These are phyloP conservation scores for Rhodotorula sp. DNA, from an alignment of 1,284 basidiomycete genomes.

Conservation along the genomic window DNA sequence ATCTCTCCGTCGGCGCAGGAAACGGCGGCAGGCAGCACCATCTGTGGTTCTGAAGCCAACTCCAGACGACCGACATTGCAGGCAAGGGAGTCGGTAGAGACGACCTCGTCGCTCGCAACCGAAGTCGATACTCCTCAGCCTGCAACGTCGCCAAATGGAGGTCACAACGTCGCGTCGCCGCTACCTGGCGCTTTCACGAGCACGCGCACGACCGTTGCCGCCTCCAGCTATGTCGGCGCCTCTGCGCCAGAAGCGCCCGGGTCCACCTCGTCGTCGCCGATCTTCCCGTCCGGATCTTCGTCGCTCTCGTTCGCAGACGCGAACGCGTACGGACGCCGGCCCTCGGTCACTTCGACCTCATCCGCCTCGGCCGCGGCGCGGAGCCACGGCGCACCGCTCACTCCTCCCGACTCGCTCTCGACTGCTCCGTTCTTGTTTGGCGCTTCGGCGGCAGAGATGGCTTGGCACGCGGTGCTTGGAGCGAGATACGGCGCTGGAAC, in stretches of 20 bases:
- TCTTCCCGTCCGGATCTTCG: background rate
- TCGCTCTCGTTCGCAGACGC: background rate
- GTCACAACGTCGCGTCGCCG: background rate
- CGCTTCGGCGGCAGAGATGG: slow-evolving; percentile 18
- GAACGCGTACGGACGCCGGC: background rate
- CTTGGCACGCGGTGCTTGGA: slow-evolving; percentile 29
- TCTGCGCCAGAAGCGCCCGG: background rate
- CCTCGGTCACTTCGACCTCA: background rate
- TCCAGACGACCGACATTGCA: background rate
- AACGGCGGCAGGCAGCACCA: background rate
- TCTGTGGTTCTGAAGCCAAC: background rate
- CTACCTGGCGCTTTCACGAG: background rate
- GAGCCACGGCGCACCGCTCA: slow-evolving; percentile 11
- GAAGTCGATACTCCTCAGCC: background rate
- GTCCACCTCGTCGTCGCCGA: background rate
- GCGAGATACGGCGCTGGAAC: background rate
- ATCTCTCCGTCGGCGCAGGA: background rate
- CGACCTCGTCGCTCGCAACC: background rate
- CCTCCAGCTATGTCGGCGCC: background rate
- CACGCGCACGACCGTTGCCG: background rate
- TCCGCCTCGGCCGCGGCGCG: background rate
- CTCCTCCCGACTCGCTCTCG: slow-evolving; percentile 27
- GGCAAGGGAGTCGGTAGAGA: background rate
- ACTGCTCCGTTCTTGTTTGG: slow-evolving; percentile 11
- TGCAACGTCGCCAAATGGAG: background rate